A percentile compares a stretch with the other conserved stretches of the same genome.
phyloP scores from a whole-genome alignment of 1,139 yeast species.

The Trichomonascaceae sp. region DNA sequence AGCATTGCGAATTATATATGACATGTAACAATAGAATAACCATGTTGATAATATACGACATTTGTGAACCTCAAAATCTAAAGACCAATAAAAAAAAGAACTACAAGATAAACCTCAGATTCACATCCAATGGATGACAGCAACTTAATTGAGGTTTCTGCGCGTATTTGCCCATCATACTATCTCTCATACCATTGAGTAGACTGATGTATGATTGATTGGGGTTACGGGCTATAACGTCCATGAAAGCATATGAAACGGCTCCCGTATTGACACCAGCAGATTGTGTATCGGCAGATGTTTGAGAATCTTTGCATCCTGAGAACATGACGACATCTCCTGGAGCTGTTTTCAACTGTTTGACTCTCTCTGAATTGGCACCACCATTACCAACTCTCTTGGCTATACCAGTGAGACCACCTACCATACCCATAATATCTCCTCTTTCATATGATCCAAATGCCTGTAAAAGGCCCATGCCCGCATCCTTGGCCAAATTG shows the following conservation, averaged over 20 bases:
- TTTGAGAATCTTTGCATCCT: conserved; percentile 87
- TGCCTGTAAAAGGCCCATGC: conserved; percentile 66
- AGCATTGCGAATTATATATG: no score
- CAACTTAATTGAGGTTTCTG: conserved; percentile 86
- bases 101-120: conserved; percentile 51
- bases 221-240: conserved; percentile 60
- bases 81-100: not conserved
- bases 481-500: conserved; percentile 78
- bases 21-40: no score
- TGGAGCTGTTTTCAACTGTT: conserved; percentile 64
- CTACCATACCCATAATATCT: conserved; percentile 52
- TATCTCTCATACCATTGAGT: conserved; percentile 71
- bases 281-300: conserved; percentile 72
- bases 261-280: conserved; percentile 85
- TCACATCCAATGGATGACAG: conserved; percentile 81
- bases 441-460: conserved; percentile 69
- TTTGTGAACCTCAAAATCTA: not conserved
- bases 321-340: conserved; percentile 84
- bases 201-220: conserved; percentile 72
- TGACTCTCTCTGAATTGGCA: conserved; percentile 39
- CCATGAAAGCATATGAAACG: conserved; percentile 84
- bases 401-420: conserved; percentile 46
- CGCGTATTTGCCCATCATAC: conserved; percentile 61
- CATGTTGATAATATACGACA: no score
- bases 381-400: conserved; percentile 39